These are phyloP conservation scores for Plasmodium falciparum DNA, from an alignment of 169 alveolate species.

Conservation along the genomic window DNA sequence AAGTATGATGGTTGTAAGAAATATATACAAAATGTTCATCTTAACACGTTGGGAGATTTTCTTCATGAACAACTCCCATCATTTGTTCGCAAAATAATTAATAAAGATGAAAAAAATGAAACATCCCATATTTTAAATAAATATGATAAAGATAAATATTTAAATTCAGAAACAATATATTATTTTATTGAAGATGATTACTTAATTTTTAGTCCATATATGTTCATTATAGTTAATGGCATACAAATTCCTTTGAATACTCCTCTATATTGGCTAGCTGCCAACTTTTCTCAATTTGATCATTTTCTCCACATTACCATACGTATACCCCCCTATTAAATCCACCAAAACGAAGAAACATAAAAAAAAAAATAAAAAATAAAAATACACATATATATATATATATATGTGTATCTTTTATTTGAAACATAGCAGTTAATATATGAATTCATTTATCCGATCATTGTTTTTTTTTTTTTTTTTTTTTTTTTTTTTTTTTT, in stretches of 20 bases:
- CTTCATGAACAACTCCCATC: conserved; percentile 44
- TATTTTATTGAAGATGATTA: conserved; percentile 66
- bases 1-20: too few species aligned
- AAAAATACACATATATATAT: neutral
- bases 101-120: conserved; percentile 5
- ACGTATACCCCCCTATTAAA: conserved; percentile 60
- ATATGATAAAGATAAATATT: neutral
- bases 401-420: neutral
- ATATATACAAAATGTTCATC: conserved; percentile 1
- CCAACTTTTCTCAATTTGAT: conserved; percentile 62
- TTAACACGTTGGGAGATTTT: conserved; percentile 63
- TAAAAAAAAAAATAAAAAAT: neutral
- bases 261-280: conserved; percentile 55
- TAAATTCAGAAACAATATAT: conserved; percentile 30
- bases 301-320: conserved; percentile 60
- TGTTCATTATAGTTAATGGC: conserved; percentile 67
- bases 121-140: neutral
- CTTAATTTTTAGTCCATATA: conserved; percentile 57
- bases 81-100: conserved; percentile 35
- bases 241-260: conserved; percentile 73
- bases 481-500: too few species aligned
- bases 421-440: neutral
- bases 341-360: neutral
- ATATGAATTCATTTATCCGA: too few species aligned
- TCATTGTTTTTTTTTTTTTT: too few species aligned